Evolutionary conservation across 345 rosid species (phyloP).

Genomic region (Populus alba): DNA sequence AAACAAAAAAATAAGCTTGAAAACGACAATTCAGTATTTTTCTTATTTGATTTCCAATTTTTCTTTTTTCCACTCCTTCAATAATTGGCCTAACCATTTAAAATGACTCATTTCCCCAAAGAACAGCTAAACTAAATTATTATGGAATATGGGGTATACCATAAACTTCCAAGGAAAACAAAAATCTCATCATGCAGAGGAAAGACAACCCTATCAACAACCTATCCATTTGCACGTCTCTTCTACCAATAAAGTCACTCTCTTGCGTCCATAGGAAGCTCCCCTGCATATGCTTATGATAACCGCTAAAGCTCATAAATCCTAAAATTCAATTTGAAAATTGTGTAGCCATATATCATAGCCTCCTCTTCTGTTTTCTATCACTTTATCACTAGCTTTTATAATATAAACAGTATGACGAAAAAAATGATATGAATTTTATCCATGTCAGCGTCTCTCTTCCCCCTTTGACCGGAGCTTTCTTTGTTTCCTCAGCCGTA

Average conservation of each 20-base stretch:
- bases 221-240: not conserved
- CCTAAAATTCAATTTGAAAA: not conserved
- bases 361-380: not conserved
- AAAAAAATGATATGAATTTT: too few relatives aligned
- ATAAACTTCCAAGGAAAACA: not conserved
- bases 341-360: not conserved
- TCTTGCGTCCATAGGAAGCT: slow-evolving; percentile 1
- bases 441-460: too few relatives aligned
- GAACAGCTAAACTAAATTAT: slow-evolving; percentile 8
- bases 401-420: too few relatives aligned
- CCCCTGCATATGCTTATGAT: slow-evolving; percentile 18
- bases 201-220: slow-evolving; percentile 14
- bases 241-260: slow-evolving; percentile 17
- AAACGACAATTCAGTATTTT: too few relatives aligned
- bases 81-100: not conserved
- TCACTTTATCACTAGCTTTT: too few relatives aligned
- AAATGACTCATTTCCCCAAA: not conserved
- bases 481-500: too few relatives aligned
- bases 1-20: too few relatives aligned
- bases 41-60: too few relatives aligned
- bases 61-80: not conserved
- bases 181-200: not conserved
- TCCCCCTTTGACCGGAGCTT: too few relatives aligned
- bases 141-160: not conserved
- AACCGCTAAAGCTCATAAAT: not conserved